Evolutionary conservation across 257 asterid species (phyloP).

Genomic region (Solanum microdontum): DNA sequence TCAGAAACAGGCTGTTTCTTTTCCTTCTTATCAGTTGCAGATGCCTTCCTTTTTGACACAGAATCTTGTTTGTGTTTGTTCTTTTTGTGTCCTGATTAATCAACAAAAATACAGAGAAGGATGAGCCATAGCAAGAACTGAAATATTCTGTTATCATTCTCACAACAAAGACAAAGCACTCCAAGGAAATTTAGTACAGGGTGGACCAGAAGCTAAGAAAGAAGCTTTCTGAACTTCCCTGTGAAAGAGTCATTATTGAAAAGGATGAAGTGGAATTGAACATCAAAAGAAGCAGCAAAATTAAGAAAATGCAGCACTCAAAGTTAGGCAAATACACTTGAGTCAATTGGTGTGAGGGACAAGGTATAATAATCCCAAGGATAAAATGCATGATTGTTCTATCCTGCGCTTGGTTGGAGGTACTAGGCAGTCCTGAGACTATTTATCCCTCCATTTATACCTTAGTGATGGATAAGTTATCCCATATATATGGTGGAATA

Average conservation of each 20-base stretch:
- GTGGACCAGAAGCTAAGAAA: neutral
- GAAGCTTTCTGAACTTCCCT: neutral
- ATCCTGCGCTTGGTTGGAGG: no score
- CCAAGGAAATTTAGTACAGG: neutral
- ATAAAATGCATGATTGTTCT: no score
- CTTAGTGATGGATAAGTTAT: no score
- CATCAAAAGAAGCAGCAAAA: neutral
- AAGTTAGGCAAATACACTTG: neutral
- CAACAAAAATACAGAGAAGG: neutral
- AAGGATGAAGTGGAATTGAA: neutral
- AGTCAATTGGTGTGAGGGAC: no score
- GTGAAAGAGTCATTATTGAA: neutral
- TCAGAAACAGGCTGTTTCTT: constrained; percentile 40
- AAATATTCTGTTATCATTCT: neutral
- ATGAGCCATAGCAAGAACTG: neutral
- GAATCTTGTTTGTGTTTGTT: constrained; percentile 16
- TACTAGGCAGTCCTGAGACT: no score
- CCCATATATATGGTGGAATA: no score
- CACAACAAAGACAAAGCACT: neutral
- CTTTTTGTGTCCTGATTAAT: constrained; percentile 23
- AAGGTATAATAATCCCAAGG: no score
- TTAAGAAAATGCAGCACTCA: neutral
- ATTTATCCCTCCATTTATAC: no score
- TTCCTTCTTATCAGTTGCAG: constrained; percentile 21
- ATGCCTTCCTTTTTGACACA: constrained; percentile 24